Evolutionary conservation across 192 early-diverging fungal species (phyloP), one percentile per base, ranked within the genome.

Genomic region (Phycomyces blakesleeanus): DNA sequence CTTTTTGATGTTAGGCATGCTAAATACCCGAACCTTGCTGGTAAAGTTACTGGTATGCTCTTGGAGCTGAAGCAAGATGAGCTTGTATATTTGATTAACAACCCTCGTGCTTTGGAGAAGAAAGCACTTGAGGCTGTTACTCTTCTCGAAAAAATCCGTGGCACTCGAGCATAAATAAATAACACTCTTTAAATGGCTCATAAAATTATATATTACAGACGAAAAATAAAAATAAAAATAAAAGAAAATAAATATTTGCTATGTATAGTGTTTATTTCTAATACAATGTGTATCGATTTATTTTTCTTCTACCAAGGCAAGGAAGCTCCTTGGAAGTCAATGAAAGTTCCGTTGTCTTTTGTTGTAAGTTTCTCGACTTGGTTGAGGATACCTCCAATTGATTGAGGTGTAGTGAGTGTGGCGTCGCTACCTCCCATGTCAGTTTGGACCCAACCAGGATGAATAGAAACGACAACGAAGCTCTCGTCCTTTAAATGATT

Each of bases 1-100:
- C n/a, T n/a, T n/a, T n/a, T n/a, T n/a, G n/a, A n/a, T 41, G 3
- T 38, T 52, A 66, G 64, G 0, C 20, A 56, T 51, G 44, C 63
- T 5, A 41, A 58, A 29, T 47, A 87, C 61, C 77, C 78, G 22
- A 66, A 77, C 29, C 60, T 75, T 22, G 90, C 92, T 60, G 89
- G 90, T 42, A 95, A 95, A 85, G 83, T 95, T 55, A 95, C 93
- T 18, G 93, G 93, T 39, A 93, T 93, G 92, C 77, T 95, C 40
- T 76, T 95, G 51, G 93, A 95, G 78, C 91, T 95, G 92, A 90
- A 91, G 63, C 86, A 89, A 67, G 69, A 77, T 51, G 90, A 91
- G 67, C 76, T 95, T 51, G 68, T 93, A 50, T 78, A 86, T 69
- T 67, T 95, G 64, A 66, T 93, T 41, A 88, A 89, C 67, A 75